Evolutionary conservation across 768 basidiomycete species (phyloP).

Genomic region (Pleurotus tuoliensis): DNA sequence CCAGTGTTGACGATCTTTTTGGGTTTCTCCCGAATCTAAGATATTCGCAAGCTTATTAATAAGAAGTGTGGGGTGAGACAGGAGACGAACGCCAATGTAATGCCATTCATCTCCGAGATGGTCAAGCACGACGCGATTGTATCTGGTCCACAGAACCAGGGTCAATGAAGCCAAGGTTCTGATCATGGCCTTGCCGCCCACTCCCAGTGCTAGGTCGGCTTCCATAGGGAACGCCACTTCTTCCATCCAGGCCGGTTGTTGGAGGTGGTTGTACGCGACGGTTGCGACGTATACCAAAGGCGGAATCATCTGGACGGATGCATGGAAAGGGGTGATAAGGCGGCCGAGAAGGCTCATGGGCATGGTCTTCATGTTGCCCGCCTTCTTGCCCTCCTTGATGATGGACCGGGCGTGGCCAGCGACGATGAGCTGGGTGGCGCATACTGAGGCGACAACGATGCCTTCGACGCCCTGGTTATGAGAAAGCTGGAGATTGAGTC

Average conservation of each 20-base stretch:
- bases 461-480: conserved; percentile 19
- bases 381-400: conserved; percentile 12
- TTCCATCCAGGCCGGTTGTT: conserved; percentile 32
- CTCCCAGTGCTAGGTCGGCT: conserved; percentile 12
- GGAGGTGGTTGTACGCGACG: conserved; percentile 24
- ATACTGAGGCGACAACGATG: conserved; percentile 11
- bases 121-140: conserved; percentile 9
- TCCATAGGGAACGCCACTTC: conserved; percentile 19
- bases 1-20: conserved; percentile 22
- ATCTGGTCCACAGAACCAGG: conserved; percentile 14
- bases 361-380: conserved; percentile 13
- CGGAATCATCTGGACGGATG: conserved; percentile 16
- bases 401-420: neutral
- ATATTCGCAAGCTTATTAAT: neutral
- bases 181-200: conserved; percentile 20
- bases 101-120: conserved; percentile 25
- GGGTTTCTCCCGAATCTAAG: conserved; percentile 21
- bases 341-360: conserved; percentile 18
- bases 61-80: neutral
- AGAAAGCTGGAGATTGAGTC: conserved; percentile 14
- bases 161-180: conserved; percentile 24
- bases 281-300: conserved; percentile 23
- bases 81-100: conserved; percentile 25
- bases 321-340: conserved; percentile 24
- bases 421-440: neutral